Percentiles rank a stretch among this genome's conserved stretches.
These are phyloP conservation scores for Fusarium sp. DNA, from an alignment of 2,329 filamentous ascomycete genomes.

Conservation along the genomic window DNA sequence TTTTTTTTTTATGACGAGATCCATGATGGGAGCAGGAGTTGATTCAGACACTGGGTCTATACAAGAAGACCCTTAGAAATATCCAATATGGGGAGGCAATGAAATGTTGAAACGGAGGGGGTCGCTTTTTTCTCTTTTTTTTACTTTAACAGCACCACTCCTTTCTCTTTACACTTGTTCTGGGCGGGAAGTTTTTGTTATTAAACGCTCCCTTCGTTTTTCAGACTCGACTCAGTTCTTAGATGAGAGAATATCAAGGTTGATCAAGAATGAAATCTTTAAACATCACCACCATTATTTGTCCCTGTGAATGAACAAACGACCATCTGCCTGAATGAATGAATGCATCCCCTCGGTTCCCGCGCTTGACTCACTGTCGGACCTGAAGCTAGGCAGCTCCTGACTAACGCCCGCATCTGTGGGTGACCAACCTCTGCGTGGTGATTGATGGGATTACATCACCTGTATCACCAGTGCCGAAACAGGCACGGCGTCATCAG, in stretches of 20 bases:
- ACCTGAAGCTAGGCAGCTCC: not conserved
- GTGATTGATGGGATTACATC: constrained; percentile 36
- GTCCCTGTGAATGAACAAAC: not conserved
- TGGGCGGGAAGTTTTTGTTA: constrained; percentile 13
- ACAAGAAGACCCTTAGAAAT: not conserved
- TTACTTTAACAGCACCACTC: constrained; percentile 23
- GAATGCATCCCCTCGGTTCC: not conserved
- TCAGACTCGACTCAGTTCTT: constrained; percentile 11
- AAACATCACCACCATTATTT: not conserved
- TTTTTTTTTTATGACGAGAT: not conserved
- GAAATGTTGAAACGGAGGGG: constrained; percentile 19
- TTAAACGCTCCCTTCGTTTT: constrained; percentile 21
- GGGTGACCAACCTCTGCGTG: not conserved
- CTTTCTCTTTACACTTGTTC: constrained; percentile 14
- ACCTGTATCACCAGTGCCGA: constrained; percentile 29
- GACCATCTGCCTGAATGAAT: too few relatives aligned
- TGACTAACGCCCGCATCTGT: not conserved
- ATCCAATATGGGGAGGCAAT: constrained; percentile 14
- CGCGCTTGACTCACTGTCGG: constrained; percentile 7
- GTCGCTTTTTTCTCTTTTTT: constrained; percentile 9
- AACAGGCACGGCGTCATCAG: constrained; percentile 34
- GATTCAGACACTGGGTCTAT: constrained; percentile 21
- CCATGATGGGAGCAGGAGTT: constrained; percentile 24
- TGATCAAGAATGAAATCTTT: not conserved
- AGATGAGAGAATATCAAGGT: not conserved